A percentile compares a stretch with the other conserved stretches of the same genome.
Conservation (phyloP, 1,139 yeast species). For the Taphrina betulina region DNA sequence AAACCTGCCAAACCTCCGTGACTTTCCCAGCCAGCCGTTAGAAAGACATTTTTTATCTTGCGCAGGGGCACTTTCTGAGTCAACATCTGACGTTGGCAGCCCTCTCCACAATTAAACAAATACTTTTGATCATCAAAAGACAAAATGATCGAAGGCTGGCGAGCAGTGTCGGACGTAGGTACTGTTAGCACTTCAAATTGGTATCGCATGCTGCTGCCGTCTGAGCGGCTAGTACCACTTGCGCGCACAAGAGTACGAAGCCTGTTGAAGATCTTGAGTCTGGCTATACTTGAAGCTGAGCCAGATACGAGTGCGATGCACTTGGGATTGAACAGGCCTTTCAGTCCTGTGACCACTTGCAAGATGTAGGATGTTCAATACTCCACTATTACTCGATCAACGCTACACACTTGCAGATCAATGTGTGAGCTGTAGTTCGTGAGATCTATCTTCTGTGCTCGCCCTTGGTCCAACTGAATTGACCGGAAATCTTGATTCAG, state of each 20-base stretch:
- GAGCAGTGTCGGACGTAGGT: conserved; percentile 23
- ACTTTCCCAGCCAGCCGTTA: conserved; percentile 31
- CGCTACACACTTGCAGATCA: too few species aligned
- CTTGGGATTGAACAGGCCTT: too few species aligned
- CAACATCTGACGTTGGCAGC: conserved; percentile 27
- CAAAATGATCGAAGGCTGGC: conserved; percentile 26
- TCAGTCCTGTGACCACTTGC: too few species aligned
- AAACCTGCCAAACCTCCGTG: conserved; percentile 32
- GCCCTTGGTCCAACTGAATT: too few species aligned
- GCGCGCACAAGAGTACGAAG: conserved; percentile 26
- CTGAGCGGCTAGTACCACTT: background rate
- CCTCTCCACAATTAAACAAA: conserved; percentile 33
- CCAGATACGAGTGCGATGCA: too few species aligned
- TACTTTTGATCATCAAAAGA: conserved; percentile 31
- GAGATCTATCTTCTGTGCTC: too few species aligned
- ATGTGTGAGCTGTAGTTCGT: too few species aligned
- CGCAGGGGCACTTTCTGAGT: conserved; percentile 12
- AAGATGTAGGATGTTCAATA: too few species aligned
- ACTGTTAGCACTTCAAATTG: conserved; percentile 9
- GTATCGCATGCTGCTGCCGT: conserved; percentile 1
- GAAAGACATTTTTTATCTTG: conserved; percentile 17
- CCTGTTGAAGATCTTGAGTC: conserved; percentile 16
- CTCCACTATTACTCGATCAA: too few species aligned
- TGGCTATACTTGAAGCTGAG: conserved; percentile 8
- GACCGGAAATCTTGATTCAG: too few species aligned